Base-by-base conservation (phyloP, 805 yeast genomes). In the Saccharomycopsis babjevae region DNA sequence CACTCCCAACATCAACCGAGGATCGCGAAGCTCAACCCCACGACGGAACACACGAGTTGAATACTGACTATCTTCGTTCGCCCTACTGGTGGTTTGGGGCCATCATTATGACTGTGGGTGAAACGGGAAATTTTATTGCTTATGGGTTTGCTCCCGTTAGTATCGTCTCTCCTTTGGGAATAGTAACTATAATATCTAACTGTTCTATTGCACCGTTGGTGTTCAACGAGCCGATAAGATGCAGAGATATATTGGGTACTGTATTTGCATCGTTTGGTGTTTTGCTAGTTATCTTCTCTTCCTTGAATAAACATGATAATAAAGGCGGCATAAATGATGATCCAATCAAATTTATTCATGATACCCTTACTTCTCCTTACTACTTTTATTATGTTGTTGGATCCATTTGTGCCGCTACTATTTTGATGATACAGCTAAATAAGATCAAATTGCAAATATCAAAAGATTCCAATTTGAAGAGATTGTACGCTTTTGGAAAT, bases 141-240 rank as follows among this genome's bases (percentile, higher is more conserved):
- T 78, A 78, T 64, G 83, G 83, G 0, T 68, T 77, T 54, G 77
- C 79, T 0, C 80, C 81, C 0, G 79, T 79, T 5, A 73, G 78
- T 11, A 70, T 77, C 2, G 81, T 79, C 18, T 76, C 80, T 4
- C 81, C 83, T 0, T 62, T 79, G 38, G 83, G 83, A 4, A 81
- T 79, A 1, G 77, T 78, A 42, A 78, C 83, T 0, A 72, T 77
- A 22, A 71, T 80, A 1, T 73, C 82, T 2, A 79, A 80, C 63
- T 73, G 79, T 59, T 71, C 79, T 1, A 71, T 80, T 25, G 83
- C 83, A 0, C 83, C 83, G 0, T 68, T 79, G 1, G 63, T 78
- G 25, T 79, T 79, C 65, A 72, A 76, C 58, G 80, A 77, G 62
- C 67, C 67, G 4, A 68, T 77, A 15, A 64, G 72, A 13, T 30